A percentile compares a stretch with the other conserved stretches of the same genome.
Conservation (phyloP, 1,284 basidiomycete genomes). For the Ustilago esculenta region DNA sequence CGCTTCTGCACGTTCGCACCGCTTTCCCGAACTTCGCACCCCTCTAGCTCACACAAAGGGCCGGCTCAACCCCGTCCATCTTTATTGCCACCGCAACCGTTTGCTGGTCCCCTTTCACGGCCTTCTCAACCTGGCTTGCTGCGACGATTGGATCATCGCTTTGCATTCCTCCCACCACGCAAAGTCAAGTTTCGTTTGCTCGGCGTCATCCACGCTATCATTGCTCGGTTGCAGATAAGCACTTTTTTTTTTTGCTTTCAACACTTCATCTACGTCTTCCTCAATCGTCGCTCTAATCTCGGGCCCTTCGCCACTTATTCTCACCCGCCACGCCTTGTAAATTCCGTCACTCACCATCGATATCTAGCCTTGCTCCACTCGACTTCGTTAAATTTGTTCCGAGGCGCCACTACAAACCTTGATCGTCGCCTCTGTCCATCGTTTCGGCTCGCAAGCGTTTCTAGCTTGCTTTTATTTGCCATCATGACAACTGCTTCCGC, state of each 20-base stretch:
- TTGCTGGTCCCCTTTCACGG: conserved; percentile 13
- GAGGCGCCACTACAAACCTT: too few species aligned
- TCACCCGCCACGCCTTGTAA: conserved; percentile 1
- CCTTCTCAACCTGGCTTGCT: conserved; percentile 21
- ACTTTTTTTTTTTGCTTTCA: too few species aligned
- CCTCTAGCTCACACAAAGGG: conserved; percentile 10
- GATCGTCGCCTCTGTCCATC: background rate
- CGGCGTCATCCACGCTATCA: too few species aligned
- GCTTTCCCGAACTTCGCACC: background rate
- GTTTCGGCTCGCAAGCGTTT: background rate
- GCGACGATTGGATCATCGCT: background rate
- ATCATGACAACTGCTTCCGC: conserved; percentile 40
- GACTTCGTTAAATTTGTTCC: too few species aligned
- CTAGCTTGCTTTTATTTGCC: background rate
- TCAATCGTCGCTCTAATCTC: conserved; percentile 1
- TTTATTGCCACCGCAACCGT: conserved; percentile 8
- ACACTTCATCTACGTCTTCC: background rate
- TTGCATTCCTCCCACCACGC: conserved; percentile 1
- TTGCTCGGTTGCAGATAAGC: conserved; percentile 2
- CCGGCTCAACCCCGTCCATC: conserved; percentile 43
- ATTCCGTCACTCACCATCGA: background rate
- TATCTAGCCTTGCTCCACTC: too few species aligned
- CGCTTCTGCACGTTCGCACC: too few species aligned
- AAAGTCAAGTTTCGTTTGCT: background rate
- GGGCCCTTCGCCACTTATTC: background rate